Base-by-base conservation (phyloP, 208 protist species). In the Wallacemonas sp. region DNA sequence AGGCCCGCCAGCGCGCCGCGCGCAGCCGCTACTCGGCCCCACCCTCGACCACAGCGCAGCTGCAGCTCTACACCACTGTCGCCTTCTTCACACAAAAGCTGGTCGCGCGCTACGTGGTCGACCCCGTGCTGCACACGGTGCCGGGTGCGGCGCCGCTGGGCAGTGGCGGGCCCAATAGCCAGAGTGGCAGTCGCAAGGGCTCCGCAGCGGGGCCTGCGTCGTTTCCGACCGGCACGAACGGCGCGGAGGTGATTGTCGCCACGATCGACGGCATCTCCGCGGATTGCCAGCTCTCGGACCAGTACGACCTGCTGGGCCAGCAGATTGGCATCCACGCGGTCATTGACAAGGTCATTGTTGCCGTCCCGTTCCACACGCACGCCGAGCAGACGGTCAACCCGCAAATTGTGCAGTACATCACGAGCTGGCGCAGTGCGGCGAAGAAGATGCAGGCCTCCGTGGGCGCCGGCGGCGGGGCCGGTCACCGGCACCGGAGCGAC, bases 81-180 rank as follows among this genome's bases (percentile, higher is more conserved):
- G 88, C 78, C 57, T 92, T 95, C 64, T 92, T 91, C 62, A 77
- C 83, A 0, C 64, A 93, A 18, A 72, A 80, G 57, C 48, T 95
- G 16, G 57, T 79, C 11, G 28, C 84, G 38, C 76, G 89, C 63
- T 95, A 95, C 67, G 78, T 93, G 31, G 86, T 86, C 14, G 90
- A 95, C 65, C 70, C 70, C 20, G 74, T 87, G 16, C 28, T 89
- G 44, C 57, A 67, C 16, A 32, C 20, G 45, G 73, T 57, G 42
- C 2, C 32, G 23, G 48, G 54, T 22, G 54, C 44, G 42, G 4
- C 31, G 8, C 25, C 25, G n/a, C n/a, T n/a, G n/a, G n/a, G n/a
- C n/a, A n/a, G n/a, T n/a, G n/a, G n/a, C n/a, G n/a, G n/a, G n/a
- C n/a, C n/a, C n/a, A n/a, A n/a, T n/a, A n/a, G n/a, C n/a, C n/a